A percentile compares a stretch with the other conserved stretches of the same genome.
Conservation (phyloP, 2,329 filamentous ascomycete species). For the Fusarium pseudonygamai region DNA sequence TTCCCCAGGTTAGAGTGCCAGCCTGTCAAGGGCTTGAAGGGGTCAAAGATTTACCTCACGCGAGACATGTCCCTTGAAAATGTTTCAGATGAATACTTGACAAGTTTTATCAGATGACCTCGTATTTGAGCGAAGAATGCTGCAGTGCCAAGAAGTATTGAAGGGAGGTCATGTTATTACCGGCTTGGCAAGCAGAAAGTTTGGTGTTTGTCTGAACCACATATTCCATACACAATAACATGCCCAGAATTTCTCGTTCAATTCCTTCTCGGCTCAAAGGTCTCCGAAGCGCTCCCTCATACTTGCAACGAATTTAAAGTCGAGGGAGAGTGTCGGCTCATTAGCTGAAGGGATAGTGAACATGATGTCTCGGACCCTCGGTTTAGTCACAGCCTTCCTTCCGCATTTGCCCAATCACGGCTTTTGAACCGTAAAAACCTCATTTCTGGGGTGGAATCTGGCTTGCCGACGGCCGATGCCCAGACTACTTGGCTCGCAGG, state of each 20-base stretch:
- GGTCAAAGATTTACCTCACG: neutral
- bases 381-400: neutral
- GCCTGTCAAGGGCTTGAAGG: neutral
- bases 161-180: neutral
- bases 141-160: neutral
- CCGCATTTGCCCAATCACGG: neutral
- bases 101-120: neutral
- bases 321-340: neutral
- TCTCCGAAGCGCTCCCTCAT: neutral
- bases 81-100: constrained; percentile 9
- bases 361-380: constrained; percentile 31
- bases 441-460: neutral
- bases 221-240: neutral
- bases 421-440: neutral
- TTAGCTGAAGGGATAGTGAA: constrained; percentile 10
- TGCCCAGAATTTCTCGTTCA: accelerated
- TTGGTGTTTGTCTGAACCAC: neutral
- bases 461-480: constrained; percentile 22
- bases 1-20: constrained; percentile 15
- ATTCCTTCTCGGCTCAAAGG: neutral
- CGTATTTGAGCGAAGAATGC: constrained; percentile 4
- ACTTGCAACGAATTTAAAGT: neutral
- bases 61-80: constrained; percentile 8
- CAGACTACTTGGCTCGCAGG: neutral
- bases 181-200: neutral